Base-by-base conservation (phyloP, 2,329 filamentous ascomycete species). In the Scytalidium sp. region DNA sequence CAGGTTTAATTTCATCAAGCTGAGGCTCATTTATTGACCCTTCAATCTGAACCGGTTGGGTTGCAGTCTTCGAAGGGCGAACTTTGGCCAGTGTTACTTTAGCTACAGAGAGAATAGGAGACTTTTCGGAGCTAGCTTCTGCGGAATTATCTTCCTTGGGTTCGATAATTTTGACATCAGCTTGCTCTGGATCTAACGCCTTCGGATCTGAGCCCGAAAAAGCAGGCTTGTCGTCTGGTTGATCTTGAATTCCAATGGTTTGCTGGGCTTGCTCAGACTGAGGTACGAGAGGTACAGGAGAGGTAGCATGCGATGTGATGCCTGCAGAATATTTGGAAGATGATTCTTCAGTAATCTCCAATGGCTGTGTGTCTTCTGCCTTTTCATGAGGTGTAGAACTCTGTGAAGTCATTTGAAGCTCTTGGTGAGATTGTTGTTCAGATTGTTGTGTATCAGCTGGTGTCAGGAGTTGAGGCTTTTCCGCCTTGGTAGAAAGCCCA, bases 391-490 rank as follows among this genome's bases (percentile, higher is more conserved):
- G 29, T 20, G 22, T 36, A 5, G 43, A 19, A 21, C 20, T 36
- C 15, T 49, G 40, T 8, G 41, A 2, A 17, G 40, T 15, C 21
- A 32, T 36, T 42, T 27, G n/a, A 43, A 3, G 56, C 52, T 11
- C 52, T 8, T 15, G 53, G 55, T 15, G 53, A 17, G 2, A 50
- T 10, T 29, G 47, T 49, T 11, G 19, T 27, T 52, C 32, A 5
- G 52, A 50, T 21, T 46, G 13, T 41, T 62, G 61, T 2, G 61
- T 63, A 45, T 55, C 54, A 46, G 59, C 57, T n/a, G 60, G 61
- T 2, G 60, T 62, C 41, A 56, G 58, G 19, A 62, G 52, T 46
- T 63, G 61, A 2, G 10, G 45, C 32, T 52, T 57, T 10, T 44
- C 41, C 10, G 19, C 10, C 6, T 20, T 43, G 13, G 25, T 27